Percentiles rank a stretch among this genome's conserved stretches.
phyloP scores from a whole-genome alignment of 2,329 filamentous ascomycete species.

The Pochonia chlamydosporia region DNA sequence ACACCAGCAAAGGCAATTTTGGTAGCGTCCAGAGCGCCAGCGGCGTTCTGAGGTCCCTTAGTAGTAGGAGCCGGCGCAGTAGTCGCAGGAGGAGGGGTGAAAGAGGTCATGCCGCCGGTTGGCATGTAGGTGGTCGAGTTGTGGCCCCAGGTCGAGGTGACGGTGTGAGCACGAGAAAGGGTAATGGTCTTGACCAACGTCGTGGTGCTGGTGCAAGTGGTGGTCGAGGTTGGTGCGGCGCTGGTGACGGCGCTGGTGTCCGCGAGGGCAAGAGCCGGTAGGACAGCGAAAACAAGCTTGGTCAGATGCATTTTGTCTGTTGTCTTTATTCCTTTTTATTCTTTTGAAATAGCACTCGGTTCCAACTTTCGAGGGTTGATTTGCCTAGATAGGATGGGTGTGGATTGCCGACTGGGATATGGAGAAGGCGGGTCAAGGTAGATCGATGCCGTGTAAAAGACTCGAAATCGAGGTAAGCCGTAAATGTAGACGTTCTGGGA shows the following conservation, averaged over 20 bases:
- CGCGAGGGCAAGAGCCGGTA: conserved; percentile 50
- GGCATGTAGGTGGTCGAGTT: conserved; percentile 28
- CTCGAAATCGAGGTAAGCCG: no score
- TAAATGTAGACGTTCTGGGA: no score
- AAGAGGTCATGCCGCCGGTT: conserved; percentile 17
- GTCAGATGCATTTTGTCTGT: conserved; percentile 20
- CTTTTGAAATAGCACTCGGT: background rate
- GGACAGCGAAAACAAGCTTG: conserved; percentile 40
- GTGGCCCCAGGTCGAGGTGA: conserved; percentile 23
- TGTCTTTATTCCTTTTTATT: background rate
- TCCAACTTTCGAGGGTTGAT: background rate
- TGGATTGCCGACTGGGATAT: background rate
- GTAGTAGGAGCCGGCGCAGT: conserved; percentile 21
- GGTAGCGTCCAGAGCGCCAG: conserved; percentile 35
- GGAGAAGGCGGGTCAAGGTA: background rate
- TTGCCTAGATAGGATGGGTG: background rate
- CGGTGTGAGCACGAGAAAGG: conserved; percentile 39
- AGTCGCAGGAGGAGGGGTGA: conserved; percentile 15
- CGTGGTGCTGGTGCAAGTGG: conserved; percentile 43
- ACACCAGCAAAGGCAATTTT: conserved; percentile 43
- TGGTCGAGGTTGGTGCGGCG: conserved; percentile 32
- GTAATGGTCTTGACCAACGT: conserved; percentile 47
- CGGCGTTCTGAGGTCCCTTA: conserved; percentile 35
- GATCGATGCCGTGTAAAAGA: background rate
- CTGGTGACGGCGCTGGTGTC: conserved; percentile 17